Percentiles rank a stretch among this genome's conserved stretches.
Evolutionary conservation across 495 filamentous ascomycete species (phyloP).

Genomic region (Aspergillus mulundensis): DNA sequence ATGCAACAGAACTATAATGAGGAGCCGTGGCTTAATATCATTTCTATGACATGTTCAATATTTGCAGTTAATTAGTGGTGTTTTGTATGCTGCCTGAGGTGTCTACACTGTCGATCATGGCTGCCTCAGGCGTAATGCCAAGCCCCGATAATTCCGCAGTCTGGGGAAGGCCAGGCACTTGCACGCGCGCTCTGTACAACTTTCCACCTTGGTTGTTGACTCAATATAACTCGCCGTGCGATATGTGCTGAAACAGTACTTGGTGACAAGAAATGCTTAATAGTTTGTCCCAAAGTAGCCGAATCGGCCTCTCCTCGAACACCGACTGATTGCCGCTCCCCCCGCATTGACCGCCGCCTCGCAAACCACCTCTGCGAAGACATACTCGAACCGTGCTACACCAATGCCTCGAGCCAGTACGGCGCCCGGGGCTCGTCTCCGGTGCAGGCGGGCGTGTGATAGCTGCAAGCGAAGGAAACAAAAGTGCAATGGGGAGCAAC

Average conservation of each 20-base stretch:
- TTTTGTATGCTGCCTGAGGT: constrained; percentile 5
- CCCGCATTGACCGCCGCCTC: constrained; percentile 6
- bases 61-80: no score
- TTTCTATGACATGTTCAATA: no score
- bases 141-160: neutral
- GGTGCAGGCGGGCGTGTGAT: constrained; percentile 58
- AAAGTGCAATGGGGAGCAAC: constrained; percentile 71
- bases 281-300: neutral
- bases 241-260: neutral
- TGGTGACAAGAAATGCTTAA: constrained; percentile 1
- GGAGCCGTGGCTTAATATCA: no score
- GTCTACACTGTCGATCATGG: neutral
- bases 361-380: neutral
- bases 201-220: neutral
- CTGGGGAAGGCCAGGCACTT: neutral
- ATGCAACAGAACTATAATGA: no score
- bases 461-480: constrained; percentile 77
- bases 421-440: constrained; percentile 33
- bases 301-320: neutral
- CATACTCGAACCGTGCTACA: neutral
- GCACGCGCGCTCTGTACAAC: neutral
- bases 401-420: constrained; percentile 38
- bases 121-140: neutral
- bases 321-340: neutral
- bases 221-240: neutral